Base-by-base conservation (phyloP, 2,329 filamentous ascomycete genomes). In the Hypoxylon sp. region DNA sequence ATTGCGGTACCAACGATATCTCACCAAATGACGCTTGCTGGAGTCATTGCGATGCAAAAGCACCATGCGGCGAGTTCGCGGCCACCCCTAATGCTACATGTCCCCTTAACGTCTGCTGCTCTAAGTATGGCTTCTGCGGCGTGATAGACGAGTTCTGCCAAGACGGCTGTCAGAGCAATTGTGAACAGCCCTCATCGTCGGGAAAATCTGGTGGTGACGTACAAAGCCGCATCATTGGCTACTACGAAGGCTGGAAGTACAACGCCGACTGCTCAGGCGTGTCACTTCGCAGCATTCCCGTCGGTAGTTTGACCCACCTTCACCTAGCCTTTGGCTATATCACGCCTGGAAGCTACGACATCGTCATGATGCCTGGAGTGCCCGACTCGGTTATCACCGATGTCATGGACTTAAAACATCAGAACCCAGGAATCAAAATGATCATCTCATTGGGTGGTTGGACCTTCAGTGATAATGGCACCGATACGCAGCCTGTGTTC, bases 91-190 rank as follows among this genome's bases (percentile, higher is more conserved):
- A n/a, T 13, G 19, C 26, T 3, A n/a, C 26, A 31, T 51, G 47
- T 33, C 47, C 47, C 24, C 47, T 51, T 13, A 51, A 51, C 26
- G 47, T 51, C 13, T 51, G 47, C 47, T 51, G 47, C 26, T 29
- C 24, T 33, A n/a, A 51, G 29, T 51, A 14, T 13, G 47, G 47
- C 1, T 51, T 51, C n/a, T 51, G 47, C 19, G 26, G 47, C n/a
- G n/a, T 26, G 24, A 31, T 17, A 4, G 46, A 50, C 22, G 19
- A 24, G 14, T 50, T 13, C 26, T 50, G 46, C 13, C 19, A 29
- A 13, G 46, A 24, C 46, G 46, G 46, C 8, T 50, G 46, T 22
- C 46, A 50, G 22, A 26, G 19, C 9, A 29, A 29, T 22, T 50
- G 22, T 22, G 14, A 29, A 1, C 19, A 29, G 46, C 46, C 46